Evolutionary conservation across 192 early-diverging fungal genomes (phyloP).

Genomic region (Backusella luteola): DNA sequence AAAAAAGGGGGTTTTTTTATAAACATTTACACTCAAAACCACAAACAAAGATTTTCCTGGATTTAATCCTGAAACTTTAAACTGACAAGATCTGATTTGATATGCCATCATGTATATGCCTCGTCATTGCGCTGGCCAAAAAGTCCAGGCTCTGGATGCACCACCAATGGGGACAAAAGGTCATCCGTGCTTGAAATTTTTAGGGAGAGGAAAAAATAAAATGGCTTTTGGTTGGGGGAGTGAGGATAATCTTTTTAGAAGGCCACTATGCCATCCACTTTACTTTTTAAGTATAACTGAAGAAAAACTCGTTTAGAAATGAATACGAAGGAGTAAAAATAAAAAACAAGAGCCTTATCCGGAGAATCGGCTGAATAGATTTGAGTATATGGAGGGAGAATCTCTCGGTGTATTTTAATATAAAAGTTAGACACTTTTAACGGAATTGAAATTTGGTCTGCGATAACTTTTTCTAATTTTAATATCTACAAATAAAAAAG

Average conservation of each 20-base stretch:
- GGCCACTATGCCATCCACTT: neutral
- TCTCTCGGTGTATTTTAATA: neutral
- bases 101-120: neutral
- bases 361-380: neutral
- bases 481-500: constrained; percentile 2
- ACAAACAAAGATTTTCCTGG: neutral
- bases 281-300: neutral
- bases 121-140: neutral
- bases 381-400: neutral
- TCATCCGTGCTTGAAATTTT: neutral
- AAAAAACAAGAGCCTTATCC: neutral
- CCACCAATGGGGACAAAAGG: neutral
- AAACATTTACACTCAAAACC: neutral
- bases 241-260: neutral
- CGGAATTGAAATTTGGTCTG: constrained; percentile 2
- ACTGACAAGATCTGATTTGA: neutral
- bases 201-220: neutral
- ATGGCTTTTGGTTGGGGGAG: neutral
- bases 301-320: neutral
- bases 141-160: neutral
- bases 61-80: neutral
- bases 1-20: neutral
- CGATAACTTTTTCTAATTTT: neutral
- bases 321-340: neutral
- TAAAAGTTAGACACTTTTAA: constrained; percentile 8